Percentiles rank a stretch among this genome's conserved stretches.
Conservation (phyloP, 2,329 filamentous ascomycete species). For the Zymoseptoria tritici region DNA sequence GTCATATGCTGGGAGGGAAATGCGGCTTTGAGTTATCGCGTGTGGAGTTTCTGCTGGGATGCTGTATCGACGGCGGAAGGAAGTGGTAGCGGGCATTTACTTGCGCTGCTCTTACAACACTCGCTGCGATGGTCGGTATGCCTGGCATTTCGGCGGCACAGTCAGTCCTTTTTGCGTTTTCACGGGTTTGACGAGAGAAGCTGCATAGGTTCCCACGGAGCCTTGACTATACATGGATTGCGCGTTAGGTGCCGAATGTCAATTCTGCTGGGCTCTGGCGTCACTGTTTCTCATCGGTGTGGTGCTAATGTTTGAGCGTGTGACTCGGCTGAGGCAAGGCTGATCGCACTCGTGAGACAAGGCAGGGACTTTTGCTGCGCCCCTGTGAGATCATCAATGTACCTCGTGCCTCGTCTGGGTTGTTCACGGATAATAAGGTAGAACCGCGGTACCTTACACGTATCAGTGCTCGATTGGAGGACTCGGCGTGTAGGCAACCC, state of each 20-base stretch:
- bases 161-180: not conserved
- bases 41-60: not conserved
- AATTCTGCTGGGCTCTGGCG: not conserved
- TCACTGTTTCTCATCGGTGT: not conserved
- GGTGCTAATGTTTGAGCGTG: not conserved
- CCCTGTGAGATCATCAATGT: not conserved
- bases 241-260: not conserved
- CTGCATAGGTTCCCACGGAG: not conserved
- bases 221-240: not conserved
- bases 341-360: not conserved
- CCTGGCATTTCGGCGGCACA: not conserved
- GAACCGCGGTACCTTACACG: not conserved
- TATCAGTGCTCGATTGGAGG: not conserved
- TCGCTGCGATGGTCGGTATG: not conserved
- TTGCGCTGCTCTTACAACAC: not conserved
- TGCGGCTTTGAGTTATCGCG: not conserved
- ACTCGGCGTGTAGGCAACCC: not conserved
- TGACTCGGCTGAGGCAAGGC: not conserved
- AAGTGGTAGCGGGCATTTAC: not conserved
- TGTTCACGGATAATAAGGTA: not conserved
- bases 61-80: not conserved
- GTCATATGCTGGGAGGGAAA: not conserved
- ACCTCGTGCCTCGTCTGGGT: not conserved
- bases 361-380: not conserved
- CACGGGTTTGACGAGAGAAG: not conserved